Evolutionary conservation across 495 filamentous ascomycete species (phyloP).

Genomic region (Daldinia grandis): DNA sequence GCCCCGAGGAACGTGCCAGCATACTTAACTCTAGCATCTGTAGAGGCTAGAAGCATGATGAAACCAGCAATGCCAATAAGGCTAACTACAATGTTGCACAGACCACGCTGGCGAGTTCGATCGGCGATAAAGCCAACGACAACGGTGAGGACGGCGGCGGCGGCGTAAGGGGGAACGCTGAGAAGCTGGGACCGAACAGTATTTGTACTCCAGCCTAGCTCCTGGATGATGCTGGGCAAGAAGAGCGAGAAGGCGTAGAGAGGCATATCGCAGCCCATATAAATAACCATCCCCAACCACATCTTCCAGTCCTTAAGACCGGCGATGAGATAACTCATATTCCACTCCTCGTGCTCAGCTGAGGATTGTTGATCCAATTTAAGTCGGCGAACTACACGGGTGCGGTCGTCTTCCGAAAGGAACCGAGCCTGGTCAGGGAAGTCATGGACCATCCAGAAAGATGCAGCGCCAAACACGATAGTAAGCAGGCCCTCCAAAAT

Average conservation of each 20-base stretch:
- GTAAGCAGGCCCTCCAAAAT: slow-evolving; percentile 81
- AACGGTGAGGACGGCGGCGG: slow-evolving; percentile 79
- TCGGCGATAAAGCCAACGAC: slow-evolving; percentile 81
- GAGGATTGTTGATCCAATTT: slow-evolving; percentile 78
- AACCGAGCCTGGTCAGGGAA: slow-evolving; percentile 87
- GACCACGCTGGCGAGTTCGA: slow-evolving; percentile 75
- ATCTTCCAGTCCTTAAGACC: slow-evolving; percentile 89
- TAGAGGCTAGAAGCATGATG: slow-evolving; percentile 72
- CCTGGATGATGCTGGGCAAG: slow-evolving; percentile 81
- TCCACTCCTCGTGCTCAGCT: slow-evolving; percentile 82
- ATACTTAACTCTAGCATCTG: slow-evolving; percentile 73
- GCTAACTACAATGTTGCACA: slow-evolving; percentile 80
- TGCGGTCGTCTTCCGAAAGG: slow-evolving; percentile 74
- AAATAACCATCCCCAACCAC: slow-evolving; percentile 76
- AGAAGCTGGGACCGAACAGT: slow-evolving; percentile 78
- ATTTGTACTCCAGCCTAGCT: slow-evolving; percentile 69
- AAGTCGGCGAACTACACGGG: slow-evolving; percentile 76
- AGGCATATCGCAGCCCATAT: slow-evolving; percentile 77
- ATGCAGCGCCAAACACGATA: slow-evolving; percentile 73
- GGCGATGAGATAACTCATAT: slow-evolving; percentile 76
- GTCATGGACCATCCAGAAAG: slow-evolving; percentile 88
- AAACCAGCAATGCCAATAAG: slow-evolving; percentile 81
- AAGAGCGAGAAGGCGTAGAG: slow-evolving; percentile 94
- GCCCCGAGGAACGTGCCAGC: slow-evolving; percentile 87
- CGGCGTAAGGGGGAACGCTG: slow-evolving; percentile 89